Conservation (phyloP, 2,329 filamentous ascomycete genomes). For the Fusarium armeniacum region DNA sequence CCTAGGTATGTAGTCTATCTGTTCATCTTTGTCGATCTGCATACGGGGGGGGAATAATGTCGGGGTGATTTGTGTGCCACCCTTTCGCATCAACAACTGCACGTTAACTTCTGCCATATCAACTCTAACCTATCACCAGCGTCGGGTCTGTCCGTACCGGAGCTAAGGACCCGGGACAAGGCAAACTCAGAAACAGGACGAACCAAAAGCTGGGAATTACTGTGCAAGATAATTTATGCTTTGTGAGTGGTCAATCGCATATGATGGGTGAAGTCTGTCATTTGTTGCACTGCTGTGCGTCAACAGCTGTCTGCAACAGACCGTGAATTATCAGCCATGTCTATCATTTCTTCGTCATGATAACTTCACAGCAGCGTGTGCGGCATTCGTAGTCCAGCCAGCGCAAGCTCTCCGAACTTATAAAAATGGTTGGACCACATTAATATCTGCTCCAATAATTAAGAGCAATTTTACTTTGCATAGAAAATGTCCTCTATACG, state of each 20-base stretch:
- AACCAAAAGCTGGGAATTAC: conserved; percentile 2
- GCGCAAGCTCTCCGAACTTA: not conserved
- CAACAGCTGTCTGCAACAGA: not conserved
- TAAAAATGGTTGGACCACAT: too few relatives aligned
- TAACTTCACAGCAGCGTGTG: accelerated
- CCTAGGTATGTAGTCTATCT: too few relatives aligned
- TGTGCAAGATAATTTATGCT: not conserved
- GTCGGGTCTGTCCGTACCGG: not conserved
- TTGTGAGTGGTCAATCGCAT: not conserved
- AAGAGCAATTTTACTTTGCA: not conserved
- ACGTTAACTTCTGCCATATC: too few relatives aligned
- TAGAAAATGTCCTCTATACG: conserved; percentile 16
- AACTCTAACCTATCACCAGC: conserved; percentile 1
- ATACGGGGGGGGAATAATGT: not conserved
- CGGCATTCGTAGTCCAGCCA: too few relatives aligned
- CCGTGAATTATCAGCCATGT: not conserved
- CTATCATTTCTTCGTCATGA: conserved; percentile 16
- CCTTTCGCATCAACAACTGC: not conserved
- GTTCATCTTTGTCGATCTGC: not conserved
- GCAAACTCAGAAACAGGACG: not conserved
- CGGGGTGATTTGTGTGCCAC: not conserved
- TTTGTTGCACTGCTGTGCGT: not conserved
- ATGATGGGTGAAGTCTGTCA: not conserved
- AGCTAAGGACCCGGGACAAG: conserved; percentile 4
- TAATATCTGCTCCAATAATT: not conserved